Conservation (phyloP, 768 basidiomycete species). For the Amanita fuliginea region DNA sequence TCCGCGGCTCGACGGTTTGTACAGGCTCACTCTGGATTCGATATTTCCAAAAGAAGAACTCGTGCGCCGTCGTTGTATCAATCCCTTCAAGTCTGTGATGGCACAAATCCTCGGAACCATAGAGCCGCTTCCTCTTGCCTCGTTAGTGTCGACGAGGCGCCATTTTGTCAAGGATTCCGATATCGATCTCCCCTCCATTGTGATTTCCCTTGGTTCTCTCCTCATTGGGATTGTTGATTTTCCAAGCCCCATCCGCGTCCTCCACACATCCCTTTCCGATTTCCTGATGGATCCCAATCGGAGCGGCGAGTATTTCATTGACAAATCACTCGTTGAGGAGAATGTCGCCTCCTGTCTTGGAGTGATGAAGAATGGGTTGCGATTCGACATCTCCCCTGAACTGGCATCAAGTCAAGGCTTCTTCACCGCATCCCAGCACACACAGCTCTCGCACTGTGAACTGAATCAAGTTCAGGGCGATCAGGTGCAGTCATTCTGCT, state of each 20-base stretch:
- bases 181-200: not conserved
- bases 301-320: slow-evolving; percentile 12
- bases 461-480: no score
- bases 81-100: slow-evolving; percentile 2
- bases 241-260: slow-evolving; percentile 12
- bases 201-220: not conserved
- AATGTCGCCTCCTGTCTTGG: slow-evolving; percentile 8
- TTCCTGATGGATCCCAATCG: slow-evolving; percentile 17
- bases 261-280: slow-evolving; percentile 26
- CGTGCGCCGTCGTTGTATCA: not conserved
- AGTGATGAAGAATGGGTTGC: slow-evolving; percentile 10
- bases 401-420: no score
- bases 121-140: slow-evolving; percentile 1
- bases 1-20: not conserved
- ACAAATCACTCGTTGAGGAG: not conserved
- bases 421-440: no score
- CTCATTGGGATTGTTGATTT: not conserved
- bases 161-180: not conserved
- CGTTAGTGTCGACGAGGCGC: slow-evolving; percentile 2
- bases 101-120: not conserved
- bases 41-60: not conserved
- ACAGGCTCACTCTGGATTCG: not conserved
- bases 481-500: no score
- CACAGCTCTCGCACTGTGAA: no score
- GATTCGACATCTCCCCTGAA: slow-evolving; percentile 26